These are phyloP conservation scores for Gastrodia elata DNA, from an alignment of 106 monocot genomes.

Conservation along the genomic window DNA sequence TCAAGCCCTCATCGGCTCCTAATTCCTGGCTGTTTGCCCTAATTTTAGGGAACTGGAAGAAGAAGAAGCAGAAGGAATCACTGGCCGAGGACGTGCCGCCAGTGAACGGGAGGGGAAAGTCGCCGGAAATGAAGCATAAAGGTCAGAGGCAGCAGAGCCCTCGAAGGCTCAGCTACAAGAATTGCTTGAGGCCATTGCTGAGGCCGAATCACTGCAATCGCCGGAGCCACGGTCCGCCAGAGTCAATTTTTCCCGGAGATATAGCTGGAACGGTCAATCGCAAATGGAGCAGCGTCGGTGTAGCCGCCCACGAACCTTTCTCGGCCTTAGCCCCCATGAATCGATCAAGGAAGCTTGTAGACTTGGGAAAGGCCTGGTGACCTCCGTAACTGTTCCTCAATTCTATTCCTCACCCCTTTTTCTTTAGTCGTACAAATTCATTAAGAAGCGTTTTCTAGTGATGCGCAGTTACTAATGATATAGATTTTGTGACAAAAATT, in stretches of 20 bases:
- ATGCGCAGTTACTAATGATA: too few species aligned
- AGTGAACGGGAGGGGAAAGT: slow-evolving; percentile 21
- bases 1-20: neutral
- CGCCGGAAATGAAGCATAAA: slow-evolving; percentile 27
- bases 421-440: too few species aligned
- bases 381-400: neutral
- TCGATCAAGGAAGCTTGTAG: slow-evolving; percentile 59
- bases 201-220: slow-evolving; percentile 25
- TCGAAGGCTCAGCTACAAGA: slow-evolving; percentile 22
- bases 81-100: neutral
- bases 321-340: slow-evolving; percentile 17
- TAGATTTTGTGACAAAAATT: too few species aligned
- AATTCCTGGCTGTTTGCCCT: slow-evolving; percentile 29
- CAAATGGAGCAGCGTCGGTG: slow-evolving; percentile 8
- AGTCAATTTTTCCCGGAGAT: slow-evolving; percentile 14
- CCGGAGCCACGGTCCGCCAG: slow-evolving; percentile 21
- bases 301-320: neutral
- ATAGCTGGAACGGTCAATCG: slow-evolving; percentile 4
- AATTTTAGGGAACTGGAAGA: slow-evolving; percentile 14
- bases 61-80: slow-evolving; percentile 10
- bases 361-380: slow-evolving; percentile 44
- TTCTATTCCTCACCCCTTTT: neutral
- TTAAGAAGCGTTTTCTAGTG: too few species aligned
- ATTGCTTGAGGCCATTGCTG: slow-evolving; percentile 56
- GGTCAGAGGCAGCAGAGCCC: slow-evolving; percentile 5